Conservation (phyloP, 2,329 filamentous ascomycete genomes). For the Endocalyx cinctus region DNA sequence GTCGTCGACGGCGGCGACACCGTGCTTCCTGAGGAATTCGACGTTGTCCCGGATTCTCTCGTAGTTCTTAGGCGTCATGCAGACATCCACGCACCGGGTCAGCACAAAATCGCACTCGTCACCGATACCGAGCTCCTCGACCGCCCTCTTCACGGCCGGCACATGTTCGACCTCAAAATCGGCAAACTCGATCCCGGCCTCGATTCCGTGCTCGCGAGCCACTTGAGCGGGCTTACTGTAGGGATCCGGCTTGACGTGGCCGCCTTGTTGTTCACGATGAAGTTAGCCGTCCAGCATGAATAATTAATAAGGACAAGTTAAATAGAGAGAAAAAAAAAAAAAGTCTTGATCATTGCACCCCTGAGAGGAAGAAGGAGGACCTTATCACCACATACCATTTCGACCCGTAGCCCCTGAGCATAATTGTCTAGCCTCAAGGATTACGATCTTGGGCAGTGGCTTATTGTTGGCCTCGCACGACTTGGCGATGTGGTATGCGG, state of each 20-base stretch:
- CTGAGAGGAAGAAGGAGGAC: too few species aligned
- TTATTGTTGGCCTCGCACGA: conserved; percentile 6
- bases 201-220: conserved; percentile 17
- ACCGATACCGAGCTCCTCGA: conserved; percentile 31
- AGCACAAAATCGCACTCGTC: conserved; percentile 42
- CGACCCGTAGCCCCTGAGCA: conserved; percentile 35
- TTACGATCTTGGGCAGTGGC: conserved; percentile 17
- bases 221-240: conserved; percentile 22
- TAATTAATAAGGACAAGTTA: not conserved
- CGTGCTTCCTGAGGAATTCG: conserved; percentile 21
- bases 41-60: conserved; percentile 22
- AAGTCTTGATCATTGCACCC: too few species aligned
- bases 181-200: conserved; percentile 24
- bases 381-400: conserved; percentile 29
- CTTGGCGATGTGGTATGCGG: conserved; percentile 36
- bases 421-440: conserved; percentile 30
- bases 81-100: conserved; percentile 34
- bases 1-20: conserved; percentile 21
- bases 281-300: too few species aligned
- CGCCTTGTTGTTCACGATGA: too few species aligned
- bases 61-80: conserved; percentile 21
- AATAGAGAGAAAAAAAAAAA: conserved; percentile 10
- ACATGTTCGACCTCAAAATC: conserved; percentile 25
- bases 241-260: conserved; percentile 31
- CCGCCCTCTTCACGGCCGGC: conserved; percentile 27